A percentile compares a stretch with the other conserved stretches of the same genome.
phyloP scores from a whole-genome alignment of 495 filamentous ascomycete species.

The Delitschia confertaspora region DNA sequence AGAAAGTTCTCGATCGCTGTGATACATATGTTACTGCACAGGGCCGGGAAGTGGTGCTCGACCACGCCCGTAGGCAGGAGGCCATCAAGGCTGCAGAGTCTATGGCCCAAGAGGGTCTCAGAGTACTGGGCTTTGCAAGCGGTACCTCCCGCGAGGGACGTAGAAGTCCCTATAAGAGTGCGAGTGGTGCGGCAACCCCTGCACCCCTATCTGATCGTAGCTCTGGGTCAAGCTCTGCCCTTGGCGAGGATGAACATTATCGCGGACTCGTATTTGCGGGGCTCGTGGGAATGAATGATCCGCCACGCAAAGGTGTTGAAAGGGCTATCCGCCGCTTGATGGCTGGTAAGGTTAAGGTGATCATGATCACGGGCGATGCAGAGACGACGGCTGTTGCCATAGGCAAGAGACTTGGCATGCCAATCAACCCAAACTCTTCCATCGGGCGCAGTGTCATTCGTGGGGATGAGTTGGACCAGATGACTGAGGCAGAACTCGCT shows the following conservation, averaged over 20 bases:
- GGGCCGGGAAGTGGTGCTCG: constrained; percentile 78
- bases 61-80: constrained; percentile 62
- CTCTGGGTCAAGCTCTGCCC: constrained; percentile 25
- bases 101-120: constrained; percentile 88
- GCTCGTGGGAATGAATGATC: constrained; percentile 93
- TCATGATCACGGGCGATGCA: constrained; percentile 98
- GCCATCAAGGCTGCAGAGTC: constrained; percentile 72
- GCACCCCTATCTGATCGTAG: constrained; percentile 1
- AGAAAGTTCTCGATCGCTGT: constrained; percentile 75
- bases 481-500: constrained; percentile 75
- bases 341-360: constrained; percentile 86
- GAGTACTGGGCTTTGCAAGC: constrained; percentile 87
- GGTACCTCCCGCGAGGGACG: constrained; percentile 42
- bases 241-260: constrained; percentile 63
- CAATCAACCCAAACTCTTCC: constrained; percentile 41
- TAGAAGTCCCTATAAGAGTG: constrained; percentile 33
- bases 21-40: constrained; percentile 85
- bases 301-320: constrained; percentile 79
- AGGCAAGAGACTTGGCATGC: constrained; percentile 87
- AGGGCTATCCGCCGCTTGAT: constrained; percentile 84
- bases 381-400: constrained; percentile 91
- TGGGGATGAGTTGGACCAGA: constrained; percentile 82
- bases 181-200: constrained; percentile 16
- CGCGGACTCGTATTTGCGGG: constrained; percentile 81
- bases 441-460: constrained; percentile 56